Base-by-base conservation (phyloP, 148 eudicot species). In the Talinum fruticosum region DNA sequence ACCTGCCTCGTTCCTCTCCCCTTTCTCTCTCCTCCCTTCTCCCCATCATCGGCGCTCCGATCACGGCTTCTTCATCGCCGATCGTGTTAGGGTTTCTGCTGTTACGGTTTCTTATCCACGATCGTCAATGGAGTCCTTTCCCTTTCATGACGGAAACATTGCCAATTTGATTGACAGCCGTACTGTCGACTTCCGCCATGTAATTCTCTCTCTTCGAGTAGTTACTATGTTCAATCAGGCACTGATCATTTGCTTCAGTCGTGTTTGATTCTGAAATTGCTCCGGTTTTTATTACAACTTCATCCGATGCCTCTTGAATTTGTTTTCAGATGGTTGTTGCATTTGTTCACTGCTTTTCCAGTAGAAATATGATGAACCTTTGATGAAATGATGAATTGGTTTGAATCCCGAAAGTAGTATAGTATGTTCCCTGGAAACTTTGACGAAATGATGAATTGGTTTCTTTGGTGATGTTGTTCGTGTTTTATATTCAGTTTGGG, bases 131-230 rank as follows among this genome's bases (percentile, higher is more conserved):
- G 91, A 88, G 65, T 86, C 88, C 34, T 67, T 87, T 59, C 73
- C 85, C 23, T 92, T 81, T 76, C 92, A 86, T 78, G 97, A 92
- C 68, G 91, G 90, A 73, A 89, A 85, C 87, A 83, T 90, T 87
- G 72, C 86, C 83, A 81, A 82, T 76, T 81, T 90, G 79, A 87
- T 92, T 41, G 81, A 90, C 30, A 78, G 66, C 45, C 91, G 97
- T 32, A 77, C 84, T 18, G 75, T 88, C 81, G 77, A 87, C 80
- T 57, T 83, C 41, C 90, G 89, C 77, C 81, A 78, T 74, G 98
- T 92, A 90, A 70, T 64, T 34, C 32, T 35, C 65, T 66, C 61
- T 35, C 65, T 79, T 8, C 12, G 47, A 8, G 47, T 36, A 16
- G 18, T 74, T 18, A 7, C 15, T 59, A 18, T 35, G n/a, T 23